A percentile compares a stretch with the other conserved stretches of the same genome.
These are phyloP conservation scores for Medicago truncatula DNA, from an alignment of 306 rosid genomes.

Conservation along the genomic window MtrunA17r5.0-ANR NC_053047.1:37516001-37516500, in stretches of 20 bases:
- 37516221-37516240: not conserved
- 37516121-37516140: not conserved
- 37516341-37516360: no score
- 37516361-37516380: no score
- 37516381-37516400: no score
- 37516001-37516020: not conserved
- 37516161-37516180: slow-evolving; percentile 14
- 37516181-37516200: slow-evolving; percentile 15
- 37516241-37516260: not conserved
- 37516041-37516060: not conserved
- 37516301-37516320: not conserved
- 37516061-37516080: not conserved
- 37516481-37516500: no score
- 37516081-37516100: not conserved
- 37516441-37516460: no score
- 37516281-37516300: not conserved
- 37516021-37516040: slow-evolving; percentile 7
- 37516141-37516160: slow-evolving; percentile 22
- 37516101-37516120: no score
- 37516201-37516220: not conserved
- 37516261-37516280: not conserved
- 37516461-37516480: no score
- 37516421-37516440: no score
- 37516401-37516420: no score
- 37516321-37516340: not conserved